Conservation (phyloP, 78 protist species). For the Tieghemostelium lacteum region DNA sequence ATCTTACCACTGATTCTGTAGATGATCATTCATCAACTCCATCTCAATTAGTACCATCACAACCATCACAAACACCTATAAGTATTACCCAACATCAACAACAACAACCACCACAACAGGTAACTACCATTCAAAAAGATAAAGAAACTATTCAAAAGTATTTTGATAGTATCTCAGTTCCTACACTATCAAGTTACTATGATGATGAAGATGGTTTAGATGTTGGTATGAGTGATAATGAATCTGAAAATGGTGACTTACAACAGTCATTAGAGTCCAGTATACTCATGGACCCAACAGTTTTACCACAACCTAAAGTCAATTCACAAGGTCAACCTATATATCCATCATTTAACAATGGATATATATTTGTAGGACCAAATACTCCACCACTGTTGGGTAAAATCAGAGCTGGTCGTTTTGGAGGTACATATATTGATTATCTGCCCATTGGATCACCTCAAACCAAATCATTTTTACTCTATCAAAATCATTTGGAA, state of each 20-base stretch:
- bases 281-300: constrained; percentile 3
- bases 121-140: neutral
- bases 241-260: neutral
- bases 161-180: constrained; percentile 13
- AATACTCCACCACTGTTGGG: constrained; percentile 63
- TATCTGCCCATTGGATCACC: constrained; percentile 19
- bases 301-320: constrained; percentile 16
- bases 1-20: neutral
- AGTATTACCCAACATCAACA: neutral
- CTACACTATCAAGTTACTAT: constrained; percentile 15
- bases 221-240: neutral
- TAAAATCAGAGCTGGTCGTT: constrained; percentile 37
- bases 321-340: constrained; percentile 43
- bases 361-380: constrained; percentile 46
- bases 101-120: neutral
- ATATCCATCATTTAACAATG: constrained; percentile 58
- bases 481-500: neutral
- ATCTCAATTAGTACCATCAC: neutral
- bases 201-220: constrained; percentile 6
- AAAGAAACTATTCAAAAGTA: neutral
- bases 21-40: neutral
- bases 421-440: constrained; percentile 64
- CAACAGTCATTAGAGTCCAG: neutral
- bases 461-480: neutral
- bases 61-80: neutral